phyloP scores from a whole-genome alignment of 2,329 filamentous ascomycete genomes.

The Phaeomoniella chlamydospora region DNA sequence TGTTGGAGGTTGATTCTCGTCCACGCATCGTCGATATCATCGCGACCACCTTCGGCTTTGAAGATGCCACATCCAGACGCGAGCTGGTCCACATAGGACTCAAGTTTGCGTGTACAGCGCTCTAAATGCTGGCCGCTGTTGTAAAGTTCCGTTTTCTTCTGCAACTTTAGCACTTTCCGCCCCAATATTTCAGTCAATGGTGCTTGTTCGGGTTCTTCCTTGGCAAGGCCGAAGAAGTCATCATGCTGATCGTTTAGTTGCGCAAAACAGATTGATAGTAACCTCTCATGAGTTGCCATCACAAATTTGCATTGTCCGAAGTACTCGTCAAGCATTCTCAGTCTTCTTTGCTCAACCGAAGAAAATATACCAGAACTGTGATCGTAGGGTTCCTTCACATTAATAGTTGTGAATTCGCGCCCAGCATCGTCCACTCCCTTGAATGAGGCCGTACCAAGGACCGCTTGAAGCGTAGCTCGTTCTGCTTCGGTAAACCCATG shows the following conservation, averaged over 20 bases:
- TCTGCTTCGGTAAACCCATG: conserved; percentile 65
- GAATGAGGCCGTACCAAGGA: conserved; percentile 39
- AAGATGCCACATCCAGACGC: conserved; percentile 30
- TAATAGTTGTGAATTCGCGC: background rate
- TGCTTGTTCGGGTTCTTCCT: background rate
- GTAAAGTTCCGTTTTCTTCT: background rate
- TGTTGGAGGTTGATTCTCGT: conserved; percentile 51
- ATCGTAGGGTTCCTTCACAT: background rate
- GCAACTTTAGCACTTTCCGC: background rate
- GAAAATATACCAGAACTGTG: background rate
- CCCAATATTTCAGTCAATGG: background rate
- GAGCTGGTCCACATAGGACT: conserved; percentile 30
- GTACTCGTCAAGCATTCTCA: background rate
- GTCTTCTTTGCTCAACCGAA: background rate
- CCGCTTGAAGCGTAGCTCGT: conserved; percentile 59
- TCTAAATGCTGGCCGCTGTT: background rate
- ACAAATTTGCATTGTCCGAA: background rate
- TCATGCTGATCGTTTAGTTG: background rate
- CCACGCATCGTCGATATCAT: conserved; percentile 48
- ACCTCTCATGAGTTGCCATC: background rate
- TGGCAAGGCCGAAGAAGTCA: background rate
- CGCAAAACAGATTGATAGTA: background rate
- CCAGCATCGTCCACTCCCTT: background rate
- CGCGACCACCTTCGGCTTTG: conserved; percentile 31
- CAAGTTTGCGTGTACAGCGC: conserved; percentile 10